Conservation (phyloP, 2,329 filamentous ascomycete species). For the Microdochium paspali region DNA sequence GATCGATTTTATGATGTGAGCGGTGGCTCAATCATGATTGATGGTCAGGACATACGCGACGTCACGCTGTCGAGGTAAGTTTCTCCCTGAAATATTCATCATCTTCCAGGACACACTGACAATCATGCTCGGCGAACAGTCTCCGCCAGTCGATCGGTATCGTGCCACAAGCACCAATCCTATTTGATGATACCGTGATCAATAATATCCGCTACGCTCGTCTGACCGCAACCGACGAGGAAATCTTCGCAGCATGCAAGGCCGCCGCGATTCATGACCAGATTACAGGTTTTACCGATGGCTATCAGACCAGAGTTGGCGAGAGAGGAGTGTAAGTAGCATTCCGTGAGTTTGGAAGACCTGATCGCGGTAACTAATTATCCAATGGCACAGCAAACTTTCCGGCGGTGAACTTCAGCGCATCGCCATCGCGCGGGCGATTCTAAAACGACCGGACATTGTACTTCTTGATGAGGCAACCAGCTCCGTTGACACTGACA, state of each 20-base stretch:
- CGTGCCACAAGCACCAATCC: slow-evolving; percentile 32
- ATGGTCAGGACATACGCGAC: slow-evolving; percentile 33
- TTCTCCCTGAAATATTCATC: not conserved
- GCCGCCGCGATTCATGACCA: slow-evolving; percentile 45
- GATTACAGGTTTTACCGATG: slow-evolving; percentile 41
- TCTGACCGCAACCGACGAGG: slow-evolving; percentile 34
- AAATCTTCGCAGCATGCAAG: slow-evolving; percentile 40
- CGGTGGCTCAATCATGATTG: slow-evolving; percentile 33
- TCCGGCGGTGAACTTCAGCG: slow-evolving; percentile 60
- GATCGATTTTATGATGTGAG: slow-evolving; percentile 42
- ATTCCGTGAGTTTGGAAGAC: too few species aligned
- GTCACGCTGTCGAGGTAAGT: slow-evolving; percentile 25
- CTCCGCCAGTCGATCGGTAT: slow-evolving; percentile 32
- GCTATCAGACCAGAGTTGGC: slow-evolving; percentile 42
- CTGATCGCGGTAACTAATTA: too few species aligned
- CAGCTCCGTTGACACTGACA: slow-evolving; percentile 64
- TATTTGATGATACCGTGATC: slow-evolving; percentile 45
- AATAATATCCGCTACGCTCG: slow-evolving; percentile 46
- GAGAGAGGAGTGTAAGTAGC: slow-evolving; percentile 39
- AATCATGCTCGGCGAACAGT: slow-evolving; percentile 12
- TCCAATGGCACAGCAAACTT: slow-evolving; percentile 49
- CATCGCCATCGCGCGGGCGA: slow-evolving; percentile 59
- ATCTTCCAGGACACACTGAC: not conserved
- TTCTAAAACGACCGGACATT: slow-evolving; percentile 66
- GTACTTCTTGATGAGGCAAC: slow-evolving; percentile 74